Conservation (phyloP, 768 basidiomycete genomes). For the Nevesoporus exiguus region DNA sequence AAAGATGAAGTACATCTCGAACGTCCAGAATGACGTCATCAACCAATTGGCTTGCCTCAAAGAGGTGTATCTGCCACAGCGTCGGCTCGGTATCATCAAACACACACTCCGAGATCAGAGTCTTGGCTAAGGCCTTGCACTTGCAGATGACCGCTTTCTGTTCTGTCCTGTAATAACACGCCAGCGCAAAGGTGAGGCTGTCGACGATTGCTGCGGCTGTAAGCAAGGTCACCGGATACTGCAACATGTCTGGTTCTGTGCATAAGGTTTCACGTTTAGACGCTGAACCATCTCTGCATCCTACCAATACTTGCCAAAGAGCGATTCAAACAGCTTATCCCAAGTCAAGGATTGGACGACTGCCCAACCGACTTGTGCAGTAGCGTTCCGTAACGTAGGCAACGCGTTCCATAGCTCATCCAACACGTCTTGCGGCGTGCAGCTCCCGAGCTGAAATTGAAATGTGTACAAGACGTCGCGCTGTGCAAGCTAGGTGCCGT, state of each 20-base stretch:
- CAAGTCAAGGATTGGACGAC: constrained; percentile 45
- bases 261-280: not conserved
- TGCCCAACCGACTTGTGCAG: constrained; percentile 42
- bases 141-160: constrained; percentile 11
- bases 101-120: not conserved
- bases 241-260: constrained; percentile 51
- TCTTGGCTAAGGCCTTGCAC: not conserved
- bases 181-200: constrained; percentile 39
- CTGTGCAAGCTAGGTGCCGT: constrained; percentile 44
- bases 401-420: constrained; percentile 58
- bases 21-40: constrained; percentile 23
- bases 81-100: not conserved
- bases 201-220: constrained; percentile 52
- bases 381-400: constrained; percentile 45
- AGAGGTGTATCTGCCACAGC: constrained; percentile 9
- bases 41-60: constrained; percentile 9
- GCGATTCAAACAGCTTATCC: constrained; percentile 44
- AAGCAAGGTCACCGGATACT: constrained; percentile 50
- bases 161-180: constrained; percentile 35
- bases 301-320: constrained; percentile 31
- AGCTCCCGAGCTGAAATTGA: constrained; percentile 47
- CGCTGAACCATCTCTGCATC: not conserved
- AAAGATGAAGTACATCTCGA: constrained; percentile 23
- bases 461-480: constrained; percentile 51
- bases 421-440: constrained; percentile 48